Evolutionary conservation across 176 grass and related monocot genomes (phyloP).

Genomic region (Miscanthus lutarioriparius): DNA sequence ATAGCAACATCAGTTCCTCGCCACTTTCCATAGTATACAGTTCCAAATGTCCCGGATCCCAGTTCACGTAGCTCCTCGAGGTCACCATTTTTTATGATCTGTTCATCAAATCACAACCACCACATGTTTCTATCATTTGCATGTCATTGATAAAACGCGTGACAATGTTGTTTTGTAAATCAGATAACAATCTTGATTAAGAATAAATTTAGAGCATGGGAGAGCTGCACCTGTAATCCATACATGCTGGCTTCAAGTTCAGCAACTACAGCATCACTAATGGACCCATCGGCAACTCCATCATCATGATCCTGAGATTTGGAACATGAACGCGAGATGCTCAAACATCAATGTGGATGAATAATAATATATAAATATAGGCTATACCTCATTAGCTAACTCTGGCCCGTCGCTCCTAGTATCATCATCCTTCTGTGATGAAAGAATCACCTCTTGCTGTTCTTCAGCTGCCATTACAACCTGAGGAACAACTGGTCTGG

Average conservation of each 20-base stretch:
- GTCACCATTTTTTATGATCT: constrained; percentile 97
- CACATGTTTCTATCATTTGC: constrained; percentile 10
- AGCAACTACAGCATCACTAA: constrained; percentile 72
- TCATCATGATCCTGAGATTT: constrained; percentile 61
- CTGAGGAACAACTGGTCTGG: constrained; percentile 43
- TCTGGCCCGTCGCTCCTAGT: constrained; percentile 28
- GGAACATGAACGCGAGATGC: constrained; percentile 1
- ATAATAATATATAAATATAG: constrained; percentile 27
- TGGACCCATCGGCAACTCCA: constrained; percentile 43
- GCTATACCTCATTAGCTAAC: constrained; percentile 50
- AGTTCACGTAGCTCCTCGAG: constrained; percentile 97
- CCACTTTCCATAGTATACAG: constrained; percentile 98
- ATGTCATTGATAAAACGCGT: not conserved
- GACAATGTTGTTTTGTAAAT: constrained; percentile 12
- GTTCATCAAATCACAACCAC: constrained; percentile 21
- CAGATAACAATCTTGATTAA: constrained; percentile 1
- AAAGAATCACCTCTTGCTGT: constrained; percentile 21
- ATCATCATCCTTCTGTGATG: constrained; percentile 39
- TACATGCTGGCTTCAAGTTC: constrained; percentile 89
- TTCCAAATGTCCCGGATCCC: constrained; percentile 95
- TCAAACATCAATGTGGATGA: not conserved
- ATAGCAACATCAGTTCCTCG: constrained; percentile 94
- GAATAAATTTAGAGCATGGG: constrained; percentile 1
- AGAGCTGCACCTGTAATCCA: constrained; percentile 81
- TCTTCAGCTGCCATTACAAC: constrained; percentile 53